Percentiles rank a stretch among this genome's conserved stretches.
Evolutionary conservation across 78 protist genomes (phyloP).

Genomic region (Speleostelium caveatum): DNA sequence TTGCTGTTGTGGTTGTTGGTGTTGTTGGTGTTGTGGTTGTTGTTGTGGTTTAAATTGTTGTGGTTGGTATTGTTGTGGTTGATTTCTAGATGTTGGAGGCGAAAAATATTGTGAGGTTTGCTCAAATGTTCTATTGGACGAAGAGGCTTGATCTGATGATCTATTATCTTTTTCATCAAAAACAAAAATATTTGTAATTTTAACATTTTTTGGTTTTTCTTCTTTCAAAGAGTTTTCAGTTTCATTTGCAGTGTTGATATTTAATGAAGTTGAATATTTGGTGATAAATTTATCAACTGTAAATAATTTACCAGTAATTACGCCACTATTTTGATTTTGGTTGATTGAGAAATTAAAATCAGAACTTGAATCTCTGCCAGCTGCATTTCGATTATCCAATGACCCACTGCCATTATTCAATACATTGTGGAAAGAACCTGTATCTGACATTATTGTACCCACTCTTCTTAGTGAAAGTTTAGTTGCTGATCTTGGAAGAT

Average conservation of each 20-base stretch:
- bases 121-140: too few relatives aligned
- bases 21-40: not conserved
- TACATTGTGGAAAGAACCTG: not conserved
- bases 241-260: constrained; percentile 48
- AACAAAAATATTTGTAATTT: too few relatives aligned
- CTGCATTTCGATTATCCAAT: too few relatives aligned
- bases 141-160: too few relatives aligned
- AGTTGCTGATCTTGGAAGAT: constrained; percentile 41
- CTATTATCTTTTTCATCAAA: too few relatives aligned
- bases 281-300: constrained; percentile 39
- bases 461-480: constrained; percentile 36
- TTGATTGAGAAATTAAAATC: not conserved
- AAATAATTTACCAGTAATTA: not conserved
- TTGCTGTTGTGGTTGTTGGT: not conserved
- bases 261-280: constrained; percentile 30
- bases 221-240: constrained; percentile 35
- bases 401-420: not conserved
- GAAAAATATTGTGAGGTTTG: constrained; percentile 1
- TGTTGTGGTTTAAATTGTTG: too few relatives aligned
- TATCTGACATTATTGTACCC: not conserved
- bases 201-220: not conserved
- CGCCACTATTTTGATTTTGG: not conserved
- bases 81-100: not conserved
- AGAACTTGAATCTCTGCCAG: not conserved
- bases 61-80: too few relatives aligned